phyloP scores from a whole-genome alignment of 2,329 filamentous ascomycete genomes.

The Neoarthrinium moseri region DNA sequence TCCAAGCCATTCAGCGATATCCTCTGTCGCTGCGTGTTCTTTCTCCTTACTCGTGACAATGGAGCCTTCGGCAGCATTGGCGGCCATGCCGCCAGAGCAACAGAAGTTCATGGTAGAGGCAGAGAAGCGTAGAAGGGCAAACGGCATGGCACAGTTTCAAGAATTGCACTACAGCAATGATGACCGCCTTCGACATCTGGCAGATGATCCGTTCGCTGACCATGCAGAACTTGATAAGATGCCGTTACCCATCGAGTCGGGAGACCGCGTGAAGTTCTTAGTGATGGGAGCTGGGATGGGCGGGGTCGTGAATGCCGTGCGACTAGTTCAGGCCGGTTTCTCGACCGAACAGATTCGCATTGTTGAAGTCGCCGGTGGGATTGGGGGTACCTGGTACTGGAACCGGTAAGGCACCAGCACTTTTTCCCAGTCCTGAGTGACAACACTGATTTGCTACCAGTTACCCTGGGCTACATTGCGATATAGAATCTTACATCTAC shows the following conservation, averaged over 20 bases:
- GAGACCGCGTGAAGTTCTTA: constrained; percentile 25
- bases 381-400: constrained; percentile 53
- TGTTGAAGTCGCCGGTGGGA: constrained; percentile 40
- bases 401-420: too few species aligned
- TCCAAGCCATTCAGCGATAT: too few species aligned
- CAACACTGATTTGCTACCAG: too few species aligned
- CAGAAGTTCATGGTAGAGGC: constrained; percentile 25
- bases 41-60: too few species aligned
- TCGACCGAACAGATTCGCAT: constrained; percentile 37
- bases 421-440: too few species aligned
- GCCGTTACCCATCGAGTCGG: constrained; percentile 16
- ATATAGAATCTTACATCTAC: constrained; percentile 60
- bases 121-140: constrained; percentile 25
- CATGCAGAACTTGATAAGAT: constrained; percentile 26
- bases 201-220: constrained; percentile 27
- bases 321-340: constrained; percentile 33
- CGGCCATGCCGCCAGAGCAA: constrained; percentile 20
- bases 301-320: constrained; percentile 23
- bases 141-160: constrained; percentile 24
- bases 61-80: not conserved
- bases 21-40: too few species aligned
- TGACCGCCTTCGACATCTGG: constrained; percentile 25
- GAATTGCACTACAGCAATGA: constrained; percentile 19
- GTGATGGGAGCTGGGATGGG: constrained; percentile 26
- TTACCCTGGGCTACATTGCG: constrained; percentile 52